These are phyloP conservation scores for Mrakia blollopis DNA, from an alignment of 768 basidiomycete species.

Conservation along the genomic window DNA sequence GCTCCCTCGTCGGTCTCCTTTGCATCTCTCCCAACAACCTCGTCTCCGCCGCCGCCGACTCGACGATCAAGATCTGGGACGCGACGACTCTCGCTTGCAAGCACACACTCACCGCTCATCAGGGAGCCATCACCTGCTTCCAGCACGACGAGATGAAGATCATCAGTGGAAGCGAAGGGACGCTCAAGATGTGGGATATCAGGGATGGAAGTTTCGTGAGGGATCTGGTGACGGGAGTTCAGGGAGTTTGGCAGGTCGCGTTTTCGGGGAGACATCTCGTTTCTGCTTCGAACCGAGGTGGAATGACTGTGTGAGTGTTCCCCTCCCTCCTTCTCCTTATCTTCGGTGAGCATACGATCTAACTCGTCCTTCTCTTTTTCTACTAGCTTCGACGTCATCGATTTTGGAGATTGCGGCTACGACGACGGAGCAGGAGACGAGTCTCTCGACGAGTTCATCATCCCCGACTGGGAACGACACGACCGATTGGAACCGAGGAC, in stretches of 20 bases:
- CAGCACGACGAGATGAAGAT: conserved; percentile 98
- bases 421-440: conserved; percentile 33
- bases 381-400: conserved; percentile 33
- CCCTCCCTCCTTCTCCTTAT: neutral
- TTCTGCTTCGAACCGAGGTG: conserved; percentile 57
- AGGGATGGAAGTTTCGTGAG: conserved; percentile 76
- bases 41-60: conserved; percentile 94
- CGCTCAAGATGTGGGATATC: conserved; percentile 97
- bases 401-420: conserved; percentile 30
- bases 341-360: neutral
- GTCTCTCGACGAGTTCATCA: conserved; percentile 26
- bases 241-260: conserved; percentile 95
- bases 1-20: conserved; percentile 87
- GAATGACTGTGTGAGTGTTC: conserved; percentile 40
- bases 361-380: neutral
- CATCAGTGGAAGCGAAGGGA: conserved; percentile 89
- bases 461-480: conserved; percentile 30
- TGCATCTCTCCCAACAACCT: conserved; percentile 83
- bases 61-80: conserved; percentile 91
- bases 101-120: conserved; percentile 81
- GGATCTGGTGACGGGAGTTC: conserved; percentile 83
- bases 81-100: conserved; percentile 72
- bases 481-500: conserved; percentile 25
- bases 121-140: conserved; percentile 98
- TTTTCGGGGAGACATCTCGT: conserved; percentile 93